A percentile compares a stretch with the other conserved stretches of the same genome.
Evolutionary conservation across 768 basidiomycete genomes (phyloP).

Genomic region (Lentinula raphanica): DNA sequence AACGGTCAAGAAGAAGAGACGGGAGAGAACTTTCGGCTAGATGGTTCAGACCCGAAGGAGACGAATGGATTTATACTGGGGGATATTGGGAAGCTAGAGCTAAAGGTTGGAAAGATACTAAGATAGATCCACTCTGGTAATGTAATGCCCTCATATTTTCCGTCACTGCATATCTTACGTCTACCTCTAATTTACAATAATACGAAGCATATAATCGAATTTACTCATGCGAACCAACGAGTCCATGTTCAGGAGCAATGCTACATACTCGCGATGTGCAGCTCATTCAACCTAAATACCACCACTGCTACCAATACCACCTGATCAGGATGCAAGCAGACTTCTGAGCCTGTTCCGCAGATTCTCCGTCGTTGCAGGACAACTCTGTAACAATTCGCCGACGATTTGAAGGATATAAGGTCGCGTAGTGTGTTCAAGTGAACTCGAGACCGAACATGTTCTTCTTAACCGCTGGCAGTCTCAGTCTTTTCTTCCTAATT

Average conservation of each 20-base stretch:
- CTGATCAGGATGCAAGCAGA: background rate
- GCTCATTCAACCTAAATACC: background rate
- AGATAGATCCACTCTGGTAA: conserved; percentile 61
- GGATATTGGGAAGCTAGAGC: conserved; percentile 81
- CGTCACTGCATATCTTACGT: background rate
- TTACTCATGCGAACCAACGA: background rate
- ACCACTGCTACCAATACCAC: background rate
- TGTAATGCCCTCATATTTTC: background rate
- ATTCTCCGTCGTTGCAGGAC: background rate
- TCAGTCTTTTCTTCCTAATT: conserved; percentile 16
- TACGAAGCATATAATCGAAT: background rate
- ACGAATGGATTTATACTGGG: conserved; percentile 73
- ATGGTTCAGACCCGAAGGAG: conserved; percentile 70
- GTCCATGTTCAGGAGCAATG: background rate
- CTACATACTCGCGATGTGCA: background rate
- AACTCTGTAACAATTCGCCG: background rate
- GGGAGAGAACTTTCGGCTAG: conserved; percentile 57
- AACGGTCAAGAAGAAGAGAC: conserved; percentile 62
- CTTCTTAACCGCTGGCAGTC: conserved; percentile 12
- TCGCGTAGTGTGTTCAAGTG: background rate
- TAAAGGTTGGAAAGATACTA: conserved; percentile 53
- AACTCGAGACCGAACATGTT: background rate
- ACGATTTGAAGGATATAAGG: background rate
- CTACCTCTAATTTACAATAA: background rate
- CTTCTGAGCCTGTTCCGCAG: background rate